Percentiles rank a stretch among this genome's conserved stretches.
Conservation (phyloP, 176 grass and related monocot genomes). For the Rhipidocladum racemiflorum region DNA sequence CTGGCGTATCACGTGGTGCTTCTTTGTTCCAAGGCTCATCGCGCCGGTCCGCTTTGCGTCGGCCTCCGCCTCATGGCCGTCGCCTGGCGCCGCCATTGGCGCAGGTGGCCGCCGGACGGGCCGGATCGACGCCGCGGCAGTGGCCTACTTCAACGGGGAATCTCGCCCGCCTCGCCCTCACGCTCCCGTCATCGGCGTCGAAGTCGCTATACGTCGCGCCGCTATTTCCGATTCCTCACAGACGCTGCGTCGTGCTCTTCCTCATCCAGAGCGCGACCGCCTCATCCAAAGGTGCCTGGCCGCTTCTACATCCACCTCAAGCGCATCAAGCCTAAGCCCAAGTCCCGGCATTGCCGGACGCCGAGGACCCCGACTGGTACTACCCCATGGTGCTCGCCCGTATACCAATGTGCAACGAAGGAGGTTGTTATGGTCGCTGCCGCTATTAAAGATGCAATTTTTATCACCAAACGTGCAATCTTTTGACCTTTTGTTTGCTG, state of each 20-base stretch:
- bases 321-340: constrained; percentile 44
- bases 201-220: constrained; percentile 75
- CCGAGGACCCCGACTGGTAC: constrained; percentile 49
- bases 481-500: background rate
- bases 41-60: constrained; percentile 70
- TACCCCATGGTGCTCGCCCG: constrained; percentile 90
- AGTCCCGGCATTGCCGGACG: constrained; percentile 25
- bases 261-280: constrained; percentile 73
- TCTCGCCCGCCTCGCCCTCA: too few species aligned
- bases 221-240: constrained; percentile 71
- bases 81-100: constrained; percentile 56
- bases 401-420: constrained; percentile 96
- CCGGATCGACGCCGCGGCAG: too few species aligned
- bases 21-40: constrained; percentile 89
- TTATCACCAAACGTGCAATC: too few species aligned
- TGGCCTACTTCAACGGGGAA: too few species aligned
- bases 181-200: constrained; percentile 58
- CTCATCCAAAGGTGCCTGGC: too few species aligned
- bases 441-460: too few species aligned
- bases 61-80: constrained; percentile 51
- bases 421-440: too few species aligned
- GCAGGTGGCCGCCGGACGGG: constrained; percentile 11
- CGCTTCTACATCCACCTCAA: constrained; percentile 76
- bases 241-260: constrained; percentile 82
- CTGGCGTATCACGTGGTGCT: constrained; percentile 86